Base-by-base conservation (phyloP, 192 early-diverging fungal genomes). In the Backusella morwellensis region DNA sequence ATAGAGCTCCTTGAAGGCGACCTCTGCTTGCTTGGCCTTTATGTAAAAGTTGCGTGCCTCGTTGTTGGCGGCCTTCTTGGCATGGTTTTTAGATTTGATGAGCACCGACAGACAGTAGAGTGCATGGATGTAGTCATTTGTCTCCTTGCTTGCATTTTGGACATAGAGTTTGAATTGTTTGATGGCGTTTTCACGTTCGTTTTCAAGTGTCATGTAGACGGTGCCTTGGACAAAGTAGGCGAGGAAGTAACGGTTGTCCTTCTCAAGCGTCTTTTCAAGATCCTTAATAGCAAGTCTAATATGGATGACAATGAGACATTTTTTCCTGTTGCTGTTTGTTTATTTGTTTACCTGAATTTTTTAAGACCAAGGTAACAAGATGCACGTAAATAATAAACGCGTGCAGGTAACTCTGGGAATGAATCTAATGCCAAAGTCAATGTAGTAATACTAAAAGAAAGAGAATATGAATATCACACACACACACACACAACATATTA, bases 321-420 rank as follows among this genome's bases (percentile, higher is more conserved):
- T 21, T n/a, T 44, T 14, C 6, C 6, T 38, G 21, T 6, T 56
- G 6, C 0, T 56, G 0, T 59, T 26, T 59, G 21, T 26, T 59
- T 35, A n/a, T 68, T 68, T 72, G 42, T 35, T 36, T 78, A 82
- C 80, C 87, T 84, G 40, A 81, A 69, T 70, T 90, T 81, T 50
- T 80, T 77, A 35, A 81, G 73, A 44, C 81, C 80, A 70, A 88
- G 77, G 26, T 88, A 75, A 77, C 89, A 90, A 21, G 84, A 83
- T 56, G 87, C 85, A 73, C 87, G 87, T 73, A 90, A 77, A 73
- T 84, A 86, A 44, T 78, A 78, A 70, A 88, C 74, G 66, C 89
- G 85, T 35, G 84, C 85, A 75, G 85, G 82, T 68, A 90, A 74
- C 17, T 83, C 77, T 35, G 73, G 79, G 70, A 86, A 88, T 59